Base-by-base conservation (phyloP, 83 land plant genomes). In the Larix sibirica region DNA sequence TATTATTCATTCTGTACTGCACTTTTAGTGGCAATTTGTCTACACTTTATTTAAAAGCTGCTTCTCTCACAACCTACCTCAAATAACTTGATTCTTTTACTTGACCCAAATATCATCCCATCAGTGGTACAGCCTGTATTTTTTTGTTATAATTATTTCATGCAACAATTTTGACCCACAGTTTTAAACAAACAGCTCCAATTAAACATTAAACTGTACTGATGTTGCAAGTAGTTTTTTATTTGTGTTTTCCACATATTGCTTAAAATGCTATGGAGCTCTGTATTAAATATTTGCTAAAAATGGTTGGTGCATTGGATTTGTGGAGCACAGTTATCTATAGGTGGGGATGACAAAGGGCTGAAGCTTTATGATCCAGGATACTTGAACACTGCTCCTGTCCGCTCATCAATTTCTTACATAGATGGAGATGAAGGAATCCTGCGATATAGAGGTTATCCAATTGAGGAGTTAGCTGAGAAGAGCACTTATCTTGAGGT, bases 381-480 rank as follows among this genome's bases (percentile, higher is more conserved):
- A 0, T 94, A 98, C 82, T 90, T 94, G 21, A 96, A 95, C 77
- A 95, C 98, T 14, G 97, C 99, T 23, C 99, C 97, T 2, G 98
- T 98, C 18, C 89, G 96, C 62, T 96, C 99, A 2, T 83, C 99
- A 6, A 96, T 98, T 73, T 93, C 96, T 78, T 98, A 96, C 82
- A 98, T 98, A 65, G 99, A 98, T 88, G 99, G 99, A 21, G 99
- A 98, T 87, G 94, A 89, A 69, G 99, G 99, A 36, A 94, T 98
- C 66, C 88, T 98, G 36, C 87, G 99, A 33, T 98, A 98, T 65
- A 93, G 99, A 85, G 99, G 99, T 23, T 98, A 98, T 85, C 99
- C 99, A 0, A 98, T 98, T 68, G 99, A 98, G 86, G 99, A 98
- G 76, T 87, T 98, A 80, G 99, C 99, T 60, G 97, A 96, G 83